A percentile compares a stretch with the other conserved stretches of the same genome.
phyloP scores from a whole-genome alignment of 2,329 filamentous ascomycete genomes.

The Stagonosporopsis vannaccii region DNA sequence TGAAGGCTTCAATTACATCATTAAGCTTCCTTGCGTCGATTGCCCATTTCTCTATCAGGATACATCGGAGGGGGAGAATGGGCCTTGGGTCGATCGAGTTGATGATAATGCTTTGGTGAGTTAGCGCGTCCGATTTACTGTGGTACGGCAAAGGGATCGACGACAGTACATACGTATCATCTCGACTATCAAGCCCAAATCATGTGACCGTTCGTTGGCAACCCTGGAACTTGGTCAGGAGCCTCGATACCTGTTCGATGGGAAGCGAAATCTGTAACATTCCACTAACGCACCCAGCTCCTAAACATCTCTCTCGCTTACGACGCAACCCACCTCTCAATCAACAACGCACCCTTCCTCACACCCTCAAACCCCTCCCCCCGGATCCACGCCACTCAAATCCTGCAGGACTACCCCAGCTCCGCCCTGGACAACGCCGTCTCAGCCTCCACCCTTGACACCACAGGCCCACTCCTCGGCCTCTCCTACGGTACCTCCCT shows the following conservation, averaged over 20 bases:
- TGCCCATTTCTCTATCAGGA: slow-evolving; percentile 46
- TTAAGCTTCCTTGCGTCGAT: slow-evolving; percentile 42
- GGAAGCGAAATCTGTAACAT: neutral
- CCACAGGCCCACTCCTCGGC: slow-evolving; percentile 33
- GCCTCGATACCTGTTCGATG: neutral
- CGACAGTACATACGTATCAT: too few species aligned
- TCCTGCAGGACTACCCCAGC: slow-evolving; percentile 29
- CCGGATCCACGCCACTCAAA: slow-evolving; percentile 39
- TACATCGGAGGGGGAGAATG: slow-evolving; percentile 32
- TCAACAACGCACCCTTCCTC: slow-evolving; percentile 38
- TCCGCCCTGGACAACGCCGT: slow-evolving; percentile 9
- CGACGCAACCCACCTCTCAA: slow-evolving; percentile 29
- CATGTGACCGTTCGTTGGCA: neutral
- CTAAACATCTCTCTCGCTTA: slow-evolving; percentile 43
- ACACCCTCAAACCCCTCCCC: slow-evolving; percentile 28
- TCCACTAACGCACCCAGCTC: slow-evolving; percentile 23
- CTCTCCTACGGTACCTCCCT: slow-evolving; percentile 41
- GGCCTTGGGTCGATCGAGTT: slow-evolving; percentile 33
- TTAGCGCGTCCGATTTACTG: slow-evolving; percentile 13
- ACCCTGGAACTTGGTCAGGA: neutral
- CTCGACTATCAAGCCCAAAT: neutral
- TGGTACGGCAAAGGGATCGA: neutral
- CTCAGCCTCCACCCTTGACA: slow-evolving; percentile 23
- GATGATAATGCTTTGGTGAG: slow-evolving; percentile 36
- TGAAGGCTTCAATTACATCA: slow-evolving; percentile 43